phyloP scores from a whole-genome alignment of 768 basidiomycete species.

The Paxillus rubicundulus region DNA sequence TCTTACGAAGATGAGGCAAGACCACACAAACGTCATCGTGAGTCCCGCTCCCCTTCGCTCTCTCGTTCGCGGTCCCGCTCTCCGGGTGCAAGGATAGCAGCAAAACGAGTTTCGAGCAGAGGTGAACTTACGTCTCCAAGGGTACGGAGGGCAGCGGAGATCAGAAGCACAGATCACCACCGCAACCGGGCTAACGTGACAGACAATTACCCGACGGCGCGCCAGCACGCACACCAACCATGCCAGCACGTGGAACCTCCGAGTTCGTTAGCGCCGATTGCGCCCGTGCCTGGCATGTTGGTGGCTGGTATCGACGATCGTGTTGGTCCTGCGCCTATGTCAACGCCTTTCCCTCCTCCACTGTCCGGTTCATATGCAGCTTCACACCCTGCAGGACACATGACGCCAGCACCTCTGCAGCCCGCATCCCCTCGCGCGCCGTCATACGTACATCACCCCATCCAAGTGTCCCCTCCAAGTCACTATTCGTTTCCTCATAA shows the following conservation, averaged over 20 bases:
- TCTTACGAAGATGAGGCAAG: constrained; percentile 9
- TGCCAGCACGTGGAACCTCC: constrained; percentile 11
- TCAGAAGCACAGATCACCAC: neutral
- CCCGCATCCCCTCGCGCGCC: constrained; percentile 2
- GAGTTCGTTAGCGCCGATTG: neutral
- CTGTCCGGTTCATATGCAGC: constrained; percentile 7
- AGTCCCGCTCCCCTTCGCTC: constrained; percentile 10
- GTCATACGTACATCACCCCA: constrained; percentile 10
- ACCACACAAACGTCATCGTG: constrained; percentile 25
- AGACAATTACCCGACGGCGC: constrained; percentile 22
- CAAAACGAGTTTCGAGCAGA: neutral
- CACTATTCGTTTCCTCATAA: constrained; percentile 14
- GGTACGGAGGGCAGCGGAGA: neutral
- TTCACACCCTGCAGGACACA: too few species aligned
- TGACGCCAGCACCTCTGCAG: neutral
- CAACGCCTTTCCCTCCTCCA: neutral
- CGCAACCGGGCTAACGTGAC: constrained; percentile 20
- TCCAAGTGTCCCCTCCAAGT: neutral
- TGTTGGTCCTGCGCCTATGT: neutral
- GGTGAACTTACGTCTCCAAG: constrained; percentile 14
- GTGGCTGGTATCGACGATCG: constrained; percentile 6
- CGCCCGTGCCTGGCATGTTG: constrained; percentile 4
- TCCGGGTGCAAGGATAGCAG: neutral
- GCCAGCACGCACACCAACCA: constrained; percentile 13
- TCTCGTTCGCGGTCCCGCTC: constrained; percentile 13